These are phyloP conservation scores for Filobasidium uniguttulatum DNA, from an alignment of 1,284 basidiomycete genomes.

Conservation along the genomic window DNA sequence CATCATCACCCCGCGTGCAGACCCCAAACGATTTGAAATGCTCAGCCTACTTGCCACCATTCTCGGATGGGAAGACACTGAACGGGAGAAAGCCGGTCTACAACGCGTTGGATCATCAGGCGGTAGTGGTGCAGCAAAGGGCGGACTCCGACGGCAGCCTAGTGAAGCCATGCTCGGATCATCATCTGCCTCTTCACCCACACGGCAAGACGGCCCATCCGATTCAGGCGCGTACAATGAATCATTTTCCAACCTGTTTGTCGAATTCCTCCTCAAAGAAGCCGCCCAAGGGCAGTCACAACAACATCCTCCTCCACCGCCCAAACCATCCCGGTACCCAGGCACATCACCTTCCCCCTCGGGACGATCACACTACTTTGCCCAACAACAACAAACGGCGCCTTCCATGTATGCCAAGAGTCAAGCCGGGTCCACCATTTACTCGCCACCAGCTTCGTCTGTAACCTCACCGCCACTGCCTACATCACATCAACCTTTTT, in stretches of 20 bases:
- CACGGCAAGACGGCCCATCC: too few relatives aligned
- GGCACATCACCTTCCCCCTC: not conserved
- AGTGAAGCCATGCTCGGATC: slow-evolving; percentile 1
- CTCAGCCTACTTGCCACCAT: slow-evolving; percentile 74
- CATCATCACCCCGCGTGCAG: slow-evolving; percentile 74
- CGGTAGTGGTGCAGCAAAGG: slow-evolving; percentile 17
- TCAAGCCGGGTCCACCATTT: too few relatives aligned
- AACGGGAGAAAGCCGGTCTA: slow-evolving; percentile 80
- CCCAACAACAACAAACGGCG: too few relatives aligned
- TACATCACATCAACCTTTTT: too few relatives aligned
- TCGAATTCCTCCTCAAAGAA: slow-evolving; percentile 87
- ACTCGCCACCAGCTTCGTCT: too few relatives aligned
- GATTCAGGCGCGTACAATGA: slow-evolving; percentile 31
- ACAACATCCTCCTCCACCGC: not conserved
- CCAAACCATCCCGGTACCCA: not conserved
- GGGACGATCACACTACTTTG: too few relatives aligned
- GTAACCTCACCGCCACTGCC: too few relatives aligned
- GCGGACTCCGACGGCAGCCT: not conserved
- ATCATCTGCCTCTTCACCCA: not conserved
- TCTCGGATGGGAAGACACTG: slow-evolving; percentile 75
- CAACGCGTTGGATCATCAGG: slow-evolving; percentile 44
- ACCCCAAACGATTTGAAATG: slow-evolving; percentile 95
- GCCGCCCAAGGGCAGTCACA: slow-evolving; percentile 42
- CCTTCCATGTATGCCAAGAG: too few relatives aligned
- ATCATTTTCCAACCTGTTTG: slow-evolving; percentile 89